A percentile compares a stretch with the other conserved stretches of the same genome.
Evolutionary conservation across 345 rosid species (phyloP).

Genomic region (Lagerstroemia speciosa): DNA sequence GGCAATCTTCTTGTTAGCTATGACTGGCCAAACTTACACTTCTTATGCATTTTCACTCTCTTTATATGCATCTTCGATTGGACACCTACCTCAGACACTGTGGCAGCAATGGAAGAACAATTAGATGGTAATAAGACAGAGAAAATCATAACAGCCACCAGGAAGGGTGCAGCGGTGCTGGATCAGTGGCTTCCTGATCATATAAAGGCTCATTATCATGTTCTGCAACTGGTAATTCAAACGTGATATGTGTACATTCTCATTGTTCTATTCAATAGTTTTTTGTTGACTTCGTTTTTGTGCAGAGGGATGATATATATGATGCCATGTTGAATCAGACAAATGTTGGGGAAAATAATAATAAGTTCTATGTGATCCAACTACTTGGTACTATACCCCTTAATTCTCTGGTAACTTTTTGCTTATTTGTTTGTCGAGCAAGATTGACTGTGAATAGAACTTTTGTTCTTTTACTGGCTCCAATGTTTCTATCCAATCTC

Average conservation of each 20-base stretch:
- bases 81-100: constrained; percentile 1
- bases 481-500: not conserved
- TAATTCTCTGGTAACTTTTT: not conserved
- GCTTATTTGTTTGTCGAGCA: not conserved
- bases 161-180: constrained; percentile 75
- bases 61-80: constrained; percentile 1
- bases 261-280: not conserved
- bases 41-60: not conserved
- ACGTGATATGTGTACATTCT: not conserved
- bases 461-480: not conserved
- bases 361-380: constrained; percentile 78
- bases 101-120: constrained; percentile 21
- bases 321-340: constrained; percentile 89
- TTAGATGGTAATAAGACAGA: constrained; percentile 25
- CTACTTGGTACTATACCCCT: constrained; percentile 48
- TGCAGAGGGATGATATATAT: constrained; percentile 69
- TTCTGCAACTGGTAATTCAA: constrained; percentile 45
- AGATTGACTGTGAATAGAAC: not conserved
- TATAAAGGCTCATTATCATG: constrained; percentile 65
- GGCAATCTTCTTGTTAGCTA: not conserved
- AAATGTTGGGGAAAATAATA: constrained; percentile 60
- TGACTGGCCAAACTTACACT: not conserved
- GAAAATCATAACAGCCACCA: constrained; percentile 55
- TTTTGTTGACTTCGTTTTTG: not conserved
- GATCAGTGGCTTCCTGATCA: constrained; percentile 75